These are phyloP conservation scores for Xerocomus subilludens DNA, from an alignment of 1,284 basidiomycete genomes.

Conservation along the genomic window DNA sequence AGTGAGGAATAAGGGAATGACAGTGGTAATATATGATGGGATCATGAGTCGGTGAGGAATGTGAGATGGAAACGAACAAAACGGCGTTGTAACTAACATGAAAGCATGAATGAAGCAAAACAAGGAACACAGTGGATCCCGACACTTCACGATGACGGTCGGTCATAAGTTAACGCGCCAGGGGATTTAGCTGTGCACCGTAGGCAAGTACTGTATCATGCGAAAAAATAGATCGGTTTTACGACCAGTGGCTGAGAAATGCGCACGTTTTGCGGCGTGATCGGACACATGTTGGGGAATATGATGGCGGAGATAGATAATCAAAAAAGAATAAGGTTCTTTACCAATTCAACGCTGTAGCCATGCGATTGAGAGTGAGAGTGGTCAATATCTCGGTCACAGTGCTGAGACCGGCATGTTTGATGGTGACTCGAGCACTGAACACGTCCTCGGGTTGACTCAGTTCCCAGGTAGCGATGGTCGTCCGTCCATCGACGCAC, in stretches of 20 bases:
- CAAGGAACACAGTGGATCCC: constrained; percentile 11
- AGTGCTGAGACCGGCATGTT: constrained; percentile 64
- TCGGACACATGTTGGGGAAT: constrained; percentile 15
- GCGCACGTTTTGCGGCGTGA: constrained; percentile 7
- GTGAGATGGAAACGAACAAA: constrained; percentile 4
- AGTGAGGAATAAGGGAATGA: constrained; percentile 36
- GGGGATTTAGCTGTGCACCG: constrained; percentile 24
- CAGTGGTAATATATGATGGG: constrained; percentile 36
- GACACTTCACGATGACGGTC: constrained; percentile 40
- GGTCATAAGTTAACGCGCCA: constrained; percentile 24
- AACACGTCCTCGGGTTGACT: constrained; percentile 66
- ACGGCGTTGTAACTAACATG: constrained; percentile 29
- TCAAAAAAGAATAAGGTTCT: neutral
- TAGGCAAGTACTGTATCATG: constrained; percentile 5
- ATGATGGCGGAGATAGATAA: constrained; percentile 13
- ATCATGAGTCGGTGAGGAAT: constrained; percentile 7
- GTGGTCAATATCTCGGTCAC: constrained; percentile 80
- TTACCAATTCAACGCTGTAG: constrained; percentile 65
- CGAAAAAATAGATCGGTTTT: constrained; percentile 8
- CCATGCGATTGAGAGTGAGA: constrained; percentile 74
- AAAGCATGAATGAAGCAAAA: constrained; percentile 25
- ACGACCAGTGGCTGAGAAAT: constrained; percentile 25
- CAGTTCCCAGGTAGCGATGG: constrained; percentile 72
- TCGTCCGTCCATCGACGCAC: constrained; percentile 69
- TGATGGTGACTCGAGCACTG: constrained; percentile 69